A percentile compares a stretch with the other conserved stretches of the same genome.
phyloP scores from a whole-genome alignment of 2,329 filamentous ascomycete species.

The Taxawa tesnikishii region DNA sequence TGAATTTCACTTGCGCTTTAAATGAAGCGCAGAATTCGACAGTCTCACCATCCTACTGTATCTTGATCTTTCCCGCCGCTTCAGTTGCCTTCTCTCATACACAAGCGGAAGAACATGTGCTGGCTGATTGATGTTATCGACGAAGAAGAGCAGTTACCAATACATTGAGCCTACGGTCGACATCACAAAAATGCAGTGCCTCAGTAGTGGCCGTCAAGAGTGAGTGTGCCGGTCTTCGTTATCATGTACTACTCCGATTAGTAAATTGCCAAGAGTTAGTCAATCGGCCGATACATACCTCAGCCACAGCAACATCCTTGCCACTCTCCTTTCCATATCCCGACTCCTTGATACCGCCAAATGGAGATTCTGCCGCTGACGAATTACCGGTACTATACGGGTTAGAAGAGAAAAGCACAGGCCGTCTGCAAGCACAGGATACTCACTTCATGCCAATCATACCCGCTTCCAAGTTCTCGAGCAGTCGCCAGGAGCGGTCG shows the following conservation, averaged over 20 bases:
- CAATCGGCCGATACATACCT: constrained; percentile 18
- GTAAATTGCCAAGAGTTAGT: constrained; percentile 7
- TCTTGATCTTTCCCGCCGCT: too few relatives aligned
- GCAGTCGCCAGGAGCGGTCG: constrained; percentile 51
- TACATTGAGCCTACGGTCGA: too few relatives aligned
- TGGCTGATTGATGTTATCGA: too few relatives aligned
- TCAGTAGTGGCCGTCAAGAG: constrained; percentile 43
- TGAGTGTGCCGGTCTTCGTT: constrained; percentile 54
- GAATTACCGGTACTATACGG: constrained; percentile 45
- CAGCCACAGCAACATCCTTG: constrained; percentile 51
- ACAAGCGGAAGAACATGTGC: too few relatives aligned
- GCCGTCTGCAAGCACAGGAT: constrained; percentile 7
- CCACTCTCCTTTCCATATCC: constrained; percentile 58
- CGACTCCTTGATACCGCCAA: constrained; percentile 56
- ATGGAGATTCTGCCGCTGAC: constrained; percentile 55
- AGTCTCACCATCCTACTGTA: too few relatives aligned
- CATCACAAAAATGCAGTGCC: too few relatives aligned
- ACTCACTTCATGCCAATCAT: constrained; percentile 55
- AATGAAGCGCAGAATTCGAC: too few relatives aligned
- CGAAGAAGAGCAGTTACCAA: too few relatives aligned
- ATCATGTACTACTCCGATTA: constrained; percentile 32
- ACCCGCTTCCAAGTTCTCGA: constrained; percentile 56
- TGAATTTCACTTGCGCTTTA: too few relatives aligned
- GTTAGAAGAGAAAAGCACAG: constrained; percentile 8
- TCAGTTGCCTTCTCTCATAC: too few relatives aligned